These are phyloP conservation scores for Heterobasidion occidentale DNA, from an alignment of 1,284 basidiomycete genomes.

Conservation along the genomic window DNA sequence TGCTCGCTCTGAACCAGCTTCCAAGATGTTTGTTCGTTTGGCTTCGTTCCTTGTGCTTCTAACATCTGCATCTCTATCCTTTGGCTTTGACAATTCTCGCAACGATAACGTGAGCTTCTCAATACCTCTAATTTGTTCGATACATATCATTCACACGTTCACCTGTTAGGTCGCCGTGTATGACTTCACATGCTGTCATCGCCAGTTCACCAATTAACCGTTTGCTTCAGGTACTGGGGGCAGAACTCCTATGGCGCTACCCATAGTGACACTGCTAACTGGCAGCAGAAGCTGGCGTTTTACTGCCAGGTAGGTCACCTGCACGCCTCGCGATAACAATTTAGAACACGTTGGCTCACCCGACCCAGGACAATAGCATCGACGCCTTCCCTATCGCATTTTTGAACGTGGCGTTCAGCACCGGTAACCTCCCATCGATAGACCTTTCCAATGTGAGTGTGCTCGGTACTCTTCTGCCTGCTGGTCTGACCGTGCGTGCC, in stretches of 20 bases:
- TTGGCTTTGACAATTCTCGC: slow-evolving; percentile 12
- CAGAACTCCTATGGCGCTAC: slow-evolving; percentile 54
- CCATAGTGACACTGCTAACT: slow-evolving; percentile 34
- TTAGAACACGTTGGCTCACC: no score
- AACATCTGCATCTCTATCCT: not conserved
- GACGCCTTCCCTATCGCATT: slow-evolving; percentile 54
- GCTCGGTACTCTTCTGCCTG: not conserved
- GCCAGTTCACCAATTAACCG: not conserved
- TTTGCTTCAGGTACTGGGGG: slow-evolving; percentile 27
- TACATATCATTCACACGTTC: not conserved
- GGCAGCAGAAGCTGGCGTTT: slow-evolving; percentile 38
- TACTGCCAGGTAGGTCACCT: slow-evolving; percentile 37
- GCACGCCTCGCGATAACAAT: not conserved
- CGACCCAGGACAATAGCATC: slow-evolving; percentile 37
- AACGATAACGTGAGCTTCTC: slow-evolving; percentile 13
- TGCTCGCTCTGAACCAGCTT: not conserved
- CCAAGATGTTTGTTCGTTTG: not conserved
- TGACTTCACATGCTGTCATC: not conserved
- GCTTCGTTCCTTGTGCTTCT: not conserved
- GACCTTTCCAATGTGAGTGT: slow-evolving; percentile 48
- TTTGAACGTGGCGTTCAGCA: slow-evolving; percentile 46
- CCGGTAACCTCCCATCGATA: slow-evolving; percentile 48
- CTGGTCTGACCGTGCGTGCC: not conserved
- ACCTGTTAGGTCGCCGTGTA: slow-evolving; percentile 7
- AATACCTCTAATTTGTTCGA: not conserved